Base-by-base conservation (phyloP, 768 basidiomycete genomes). In the Hygrophoropsis aurantiaca region DNA sequence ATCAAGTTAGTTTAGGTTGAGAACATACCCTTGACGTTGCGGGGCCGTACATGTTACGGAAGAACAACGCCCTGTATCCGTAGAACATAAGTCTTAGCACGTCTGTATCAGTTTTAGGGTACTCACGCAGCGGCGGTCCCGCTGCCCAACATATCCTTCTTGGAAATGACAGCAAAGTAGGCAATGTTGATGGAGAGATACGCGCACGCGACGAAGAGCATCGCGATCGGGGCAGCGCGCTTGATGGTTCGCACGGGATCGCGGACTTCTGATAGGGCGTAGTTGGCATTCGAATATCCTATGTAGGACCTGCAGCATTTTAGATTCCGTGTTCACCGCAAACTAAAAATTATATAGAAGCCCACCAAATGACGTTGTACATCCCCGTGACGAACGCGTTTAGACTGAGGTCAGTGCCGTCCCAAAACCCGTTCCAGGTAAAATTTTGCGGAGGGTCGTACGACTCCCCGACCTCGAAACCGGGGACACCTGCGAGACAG, bases 271-370 rank as follows among this genome's bases (percentile, higher is more conserved):
- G 84, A 85, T 5, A 90, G 68, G 0, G 81, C 83, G 52, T 86
- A 87, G 57, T 89, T 87, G 8, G 85, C 85, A 47, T 84, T 86
- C 3, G 80, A 78, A 58, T 87, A 90, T 0, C 87, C 87, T 38
- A 78, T 73, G 57, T 81, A 86, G 0, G 84, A 82, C 85, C 85
- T 87, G 34, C 11, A 32, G 13, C 11, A 44, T 23, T 54, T 5
- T 43, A 39, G 8, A 7, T 30, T 30, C 27, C 13, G 13, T 30
- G 13, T 30, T 13, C 27, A 30, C 27, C 13, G 27, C 27, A 30
- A 6, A 13, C 6, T 6, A 23, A 9, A 2, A 25, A 21, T 7
- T 13, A 30, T 6, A 10, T 34, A 11, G 8, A 1, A 18, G 45
- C 68, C 8, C 43, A 85, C 86, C 87, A 89, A 19, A 85, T 82